Evolutionary conservation across 148 eudicot species (phyloP), one percentile per base, ranked within the genome.

Genomic region (Chenopodium suecicum): DNA sequence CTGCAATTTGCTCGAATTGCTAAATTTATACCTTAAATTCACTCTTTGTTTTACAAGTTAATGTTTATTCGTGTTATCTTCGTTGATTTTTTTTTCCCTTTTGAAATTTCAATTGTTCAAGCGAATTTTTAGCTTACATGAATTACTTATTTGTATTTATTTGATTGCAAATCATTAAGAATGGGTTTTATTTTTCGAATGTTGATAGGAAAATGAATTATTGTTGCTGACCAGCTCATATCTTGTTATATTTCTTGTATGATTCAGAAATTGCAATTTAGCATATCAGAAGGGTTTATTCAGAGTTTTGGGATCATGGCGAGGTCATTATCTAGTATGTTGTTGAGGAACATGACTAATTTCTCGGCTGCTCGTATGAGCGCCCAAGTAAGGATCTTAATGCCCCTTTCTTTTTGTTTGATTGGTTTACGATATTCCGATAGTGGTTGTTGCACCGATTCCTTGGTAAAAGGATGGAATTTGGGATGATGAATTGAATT

Each of bases 241-340:
- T 62, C 23, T 62, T 62, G 65, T 62, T 62, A 22, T 20, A 22
- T 20, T 22, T 62, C 13, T 41, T 62, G 65, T 20, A 62, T 62
- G 65, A 62, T 62, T 22, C 65, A 19, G 65, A 2, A 6, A 19
- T 22, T 19, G 22, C 65, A 20, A 6, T 62, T 14, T 62, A 22
- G 65, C 25, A 62, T 62, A 62, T 19, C 25, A 62, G 60, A 56
- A 56, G 60, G 60, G 20, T 56, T 3, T 56, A 56, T 56, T 16
- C 60, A 56, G 20, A 56, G 22, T 56, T 56, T 20, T 56, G 60
- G 60, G 60, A 70, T 63, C 46, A 85, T 81, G 87, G 87, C 85
- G 82, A 93, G 88, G 82, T 87, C 91, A 67, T 77, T 93, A 79
- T 87, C 93, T 47, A 85, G 72, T 78, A 83, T 90, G 75, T 23